These are phyloP conservation scores for Davidsoniella eucalypti DNA, from an alignment of 2,329 filamentous ascomycete genomes.

Conservation along the genomic window DNA sequence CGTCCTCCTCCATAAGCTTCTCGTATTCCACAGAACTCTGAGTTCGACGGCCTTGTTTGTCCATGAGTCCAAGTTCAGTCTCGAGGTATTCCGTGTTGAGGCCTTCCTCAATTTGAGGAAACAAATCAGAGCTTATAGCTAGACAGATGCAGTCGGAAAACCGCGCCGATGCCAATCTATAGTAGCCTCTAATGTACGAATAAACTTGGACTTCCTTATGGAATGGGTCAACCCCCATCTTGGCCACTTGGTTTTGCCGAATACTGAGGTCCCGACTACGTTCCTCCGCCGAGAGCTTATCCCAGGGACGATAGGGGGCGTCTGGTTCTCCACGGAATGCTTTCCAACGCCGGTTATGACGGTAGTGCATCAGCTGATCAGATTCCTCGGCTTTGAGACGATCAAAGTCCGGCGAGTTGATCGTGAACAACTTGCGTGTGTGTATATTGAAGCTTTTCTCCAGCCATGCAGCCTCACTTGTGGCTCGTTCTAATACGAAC, in stretches of 20 bases:
- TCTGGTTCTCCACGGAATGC: constrained; percentile 21
- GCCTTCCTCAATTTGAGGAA: constrained; percentile 26
- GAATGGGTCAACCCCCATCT: constrained; percentile 42
- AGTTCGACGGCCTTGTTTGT: neutral
- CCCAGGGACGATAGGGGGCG: constrained; percentile 22
- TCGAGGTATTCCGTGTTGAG: constrained; percentile 23
- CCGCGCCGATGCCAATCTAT: constrained; percentile 45
- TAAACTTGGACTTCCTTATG: constrained; percentile 43
- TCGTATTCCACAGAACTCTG: neutral
- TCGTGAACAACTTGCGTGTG: constrained; percentile 37
- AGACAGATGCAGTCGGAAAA: constrained; percentile 42
- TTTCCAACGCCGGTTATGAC: constrained; percentile 33
- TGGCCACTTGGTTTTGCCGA: constrained; percentile 26
- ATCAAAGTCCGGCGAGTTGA: constrained; percentile 32
- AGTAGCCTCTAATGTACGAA: constrained; percentile 50
- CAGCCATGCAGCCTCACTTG: constrained; percentile 23
- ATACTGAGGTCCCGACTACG: constrained; percentile 26
- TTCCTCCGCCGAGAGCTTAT: constrained; percentile 32
- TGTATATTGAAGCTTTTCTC: constrained; percentile 35
- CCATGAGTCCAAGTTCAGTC: constrained; percentile 25
- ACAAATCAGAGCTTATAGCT: constrained; percentile 31
- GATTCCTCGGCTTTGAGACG: constrained; percentile 30
- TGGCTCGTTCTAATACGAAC: constrained; percentile 27
- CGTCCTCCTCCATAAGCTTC: constrained; percentile 32
- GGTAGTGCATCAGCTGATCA: constrained; percentile 27